phyloP scores from a whole-genome alignment of 1,139 yeast species.

The Pneumocystis canis region DNA sequence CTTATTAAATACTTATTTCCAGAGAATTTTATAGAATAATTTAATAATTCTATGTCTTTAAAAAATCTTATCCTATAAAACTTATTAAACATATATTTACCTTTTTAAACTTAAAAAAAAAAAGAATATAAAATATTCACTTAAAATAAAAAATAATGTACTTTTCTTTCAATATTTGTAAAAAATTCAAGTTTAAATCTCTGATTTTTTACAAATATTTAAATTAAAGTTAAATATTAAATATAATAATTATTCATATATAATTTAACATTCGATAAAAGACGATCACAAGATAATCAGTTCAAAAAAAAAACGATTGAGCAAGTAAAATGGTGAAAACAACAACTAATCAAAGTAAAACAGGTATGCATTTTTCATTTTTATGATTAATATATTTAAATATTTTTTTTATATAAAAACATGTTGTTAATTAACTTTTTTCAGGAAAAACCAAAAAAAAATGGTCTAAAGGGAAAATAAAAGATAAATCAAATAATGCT shows the following conservation, averaged over 20 bases:
- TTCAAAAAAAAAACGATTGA: too few relatives aligned
- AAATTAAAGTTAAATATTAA: too few relatives aligned
- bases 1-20: too few relatives aligned
- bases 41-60: neutral
- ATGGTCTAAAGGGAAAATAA: slow-evolving; percentile 99
- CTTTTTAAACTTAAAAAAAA: neutral
- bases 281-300: too few relatives aligned
- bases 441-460: slow-evolving; percentile 54
- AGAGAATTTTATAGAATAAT: neutral
- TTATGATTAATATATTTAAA: neutral
- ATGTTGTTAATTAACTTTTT: neutral
- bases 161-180: too few relatives aligned
- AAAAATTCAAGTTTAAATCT: too few relatives aligned
- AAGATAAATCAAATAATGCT: slow-evolving; percentile 96
- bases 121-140: neutral
- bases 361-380: neutral
- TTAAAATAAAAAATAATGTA: too few relatives aligned
- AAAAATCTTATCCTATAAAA: neutral
- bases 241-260: too few relatives aligned
- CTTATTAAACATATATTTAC: neutral
- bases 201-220: too few relatives aligned
- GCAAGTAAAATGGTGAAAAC: too few relatives aligned
- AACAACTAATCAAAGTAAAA: neutral
- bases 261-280: too few relatives aligned
- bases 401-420: neutral